Evolutionary conservation across 2,329 filamentous ascomycete species (phyloP).

Genomic region (Metarhizium humberi): DNA sequence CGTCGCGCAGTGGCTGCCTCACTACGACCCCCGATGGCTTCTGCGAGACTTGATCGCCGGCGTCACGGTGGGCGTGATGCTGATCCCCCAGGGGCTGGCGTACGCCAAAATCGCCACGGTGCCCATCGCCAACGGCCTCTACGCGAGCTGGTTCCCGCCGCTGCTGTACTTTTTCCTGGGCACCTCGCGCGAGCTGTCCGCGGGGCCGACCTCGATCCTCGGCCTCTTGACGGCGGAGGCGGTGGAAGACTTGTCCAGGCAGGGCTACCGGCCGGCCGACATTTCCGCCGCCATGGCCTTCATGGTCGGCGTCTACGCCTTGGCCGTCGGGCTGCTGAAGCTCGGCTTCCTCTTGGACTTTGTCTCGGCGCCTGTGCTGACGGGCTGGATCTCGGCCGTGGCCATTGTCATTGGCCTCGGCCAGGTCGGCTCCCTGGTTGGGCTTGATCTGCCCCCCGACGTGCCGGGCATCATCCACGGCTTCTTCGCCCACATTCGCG

Average conservation of each 20-base stretch:
- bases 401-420: constrained; percentile 57
- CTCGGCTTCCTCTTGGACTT: constrained; percentile 58
- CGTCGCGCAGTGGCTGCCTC: constrained; percentile 53
- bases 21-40: constrained; percentile 52
- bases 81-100: constrained; percentile 50
- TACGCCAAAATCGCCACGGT: constrained; percentile 55
- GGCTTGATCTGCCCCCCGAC: constrained; percentile 40
- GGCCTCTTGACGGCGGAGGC: constrained; percentile 55
- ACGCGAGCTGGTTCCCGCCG: constrained; percentile 50
- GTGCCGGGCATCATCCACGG: constrained; percentile 50
- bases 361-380: constrained; percentile 54
- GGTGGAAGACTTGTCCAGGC: constrained; percentile 37
- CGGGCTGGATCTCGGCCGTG: constrained; percentile 57
- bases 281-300: constrained; percentile 54
- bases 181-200: constrained; percentile 50
- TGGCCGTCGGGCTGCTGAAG: constrained; percentile 50
- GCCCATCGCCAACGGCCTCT: constrained; percentile 50
- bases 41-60: constrained; percentile 53
- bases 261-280: constrained; percentile 42
- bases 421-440: constrained; percentile 53
- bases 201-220: constrained; percentile 55
- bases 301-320: constrained; percentile 52
- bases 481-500: constrained; percentile 44
- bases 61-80: constrained; percentile 48
- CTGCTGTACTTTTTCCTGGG: constrained; percentile 51